These are phyloP conservation scores for Posidonia australis DNA, from an alignment of 106 monocot species.

Conservation along the genomic window DNA sequence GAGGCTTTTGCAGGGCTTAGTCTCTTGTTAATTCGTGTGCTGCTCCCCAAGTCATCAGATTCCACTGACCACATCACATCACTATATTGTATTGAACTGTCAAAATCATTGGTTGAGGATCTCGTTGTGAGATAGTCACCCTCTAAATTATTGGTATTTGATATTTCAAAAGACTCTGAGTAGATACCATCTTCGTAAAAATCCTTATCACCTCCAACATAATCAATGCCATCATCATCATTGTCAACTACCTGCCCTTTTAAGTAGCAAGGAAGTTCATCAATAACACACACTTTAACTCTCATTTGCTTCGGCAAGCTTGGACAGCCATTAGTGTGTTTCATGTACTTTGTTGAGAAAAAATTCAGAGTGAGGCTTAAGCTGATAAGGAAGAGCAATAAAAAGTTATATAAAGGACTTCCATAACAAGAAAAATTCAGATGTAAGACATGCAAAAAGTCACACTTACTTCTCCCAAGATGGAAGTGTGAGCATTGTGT, in stretches of 20 bases:
- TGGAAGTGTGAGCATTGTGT: conserved; percentile 85
- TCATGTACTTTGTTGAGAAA: conserved; percentile 76
- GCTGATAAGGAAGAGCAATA: conserved; percentile 24
- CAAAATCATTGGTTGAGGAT: neutral
- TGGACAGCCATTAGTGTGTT: conserved; percentile 44
- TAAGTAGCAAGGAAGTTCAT: conserved; percentile 74
- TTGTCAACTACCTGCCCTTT: conserved; percentile 15
- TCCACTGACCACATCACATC: neutral
- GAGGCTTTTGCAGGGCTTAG: neutral
- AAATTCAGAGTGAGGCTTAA: conserved; percentile 78
- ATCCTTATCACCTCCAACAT: neutral
- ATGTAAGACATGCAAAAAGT: neutral
- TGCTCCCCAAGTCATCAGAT: neutral
- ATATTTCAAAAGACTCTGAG: neutral
- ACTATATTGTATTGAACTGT: neutral
- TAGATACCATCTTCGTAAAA: conserved; percentile 3
- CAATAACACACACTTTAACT: conserved; percentile 41
- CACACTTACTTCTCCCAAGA: conserved; percentile 68
- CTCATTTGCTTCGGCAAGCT: conserved; percentile 80
- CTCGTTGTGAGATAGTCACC: neutral
- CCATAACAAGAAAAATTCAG: neutral
- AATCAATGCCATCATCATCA: conserved; percentile 7
- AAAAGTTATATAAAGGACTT: neutral
- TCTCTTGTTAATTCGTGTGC: too few species aligned
- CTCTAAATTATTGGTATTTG: neutral